These are phyloP conservation scores for Akanthomyces dipterigenus DNA, from an alignment of 2,329 filamentous ascomycete genomes.

Conservation along the genomic window DNA sequence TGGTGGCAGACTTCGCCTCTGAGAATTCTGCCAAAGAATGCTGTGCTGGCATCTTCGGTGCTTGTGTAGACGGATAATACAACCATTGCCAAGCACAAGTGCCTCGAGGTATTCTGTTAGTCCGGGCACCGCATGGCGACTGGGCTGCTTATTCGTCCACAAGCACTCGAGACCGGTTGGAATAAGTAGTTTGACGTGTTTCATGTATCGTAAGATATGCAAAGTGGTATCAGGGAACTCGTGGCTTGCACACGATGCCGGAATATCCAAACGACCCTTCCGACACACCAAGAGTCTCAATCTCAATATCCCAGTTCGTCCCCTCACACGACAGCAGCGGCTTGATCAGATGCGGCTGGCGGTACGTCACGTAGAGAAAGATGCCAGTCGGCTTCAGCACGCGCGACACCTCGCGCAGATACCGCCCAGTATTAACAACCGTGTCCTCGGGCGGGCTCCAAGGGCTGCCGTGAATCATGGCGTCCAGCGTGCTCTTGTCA, in stretches of 20 bases:
- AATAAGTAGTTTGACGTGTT: too few relatives aligned
- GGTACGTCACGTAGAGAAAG: conserved; percentile 47
- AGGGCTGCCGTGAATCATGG: conserved; percentile 47
- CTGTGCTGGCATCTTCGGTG: too few relatives aligned
- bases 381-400: conserved; percentile 40
- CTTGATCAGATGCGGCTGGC: conserved; percentile 48
- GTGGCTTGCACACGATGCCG: conserved; percentile 25
- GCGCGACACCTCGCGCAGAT: conserved; percentile 43
- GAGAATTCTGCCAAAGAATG: too few relatives aligned
- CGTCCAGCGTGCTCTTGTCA: conserved; percentile 50
- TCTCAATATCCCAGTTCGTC: conserved; percentile 35
- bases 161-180: too few relatives aligned
- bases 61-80: too few relatives aligned
- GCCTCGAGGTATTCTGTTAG: too few relatives aligned
- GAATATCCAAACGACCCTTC: conserved; percentile 42
- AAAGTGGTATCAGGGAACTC: too few relatives aligned
- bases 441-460: conserved; percentile 47
- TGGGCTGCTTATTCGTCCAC: too few relatives aligned
- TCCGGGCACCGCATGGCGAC: too few relatives aligned
- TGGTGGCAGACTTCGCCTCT: too few relatives aligned
- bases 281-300: conserved; percentile 33
- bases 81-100: too few relatives aligned
- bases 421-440: conserved; percentile 37
- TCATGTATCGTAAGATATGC: too few relatives aligned
- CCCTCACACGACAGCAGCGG: conserved; percentile 36